Conservation (phyloP, 2,329 filamentous ascomycete genomes). For the Penicillium sp. region DNA sequence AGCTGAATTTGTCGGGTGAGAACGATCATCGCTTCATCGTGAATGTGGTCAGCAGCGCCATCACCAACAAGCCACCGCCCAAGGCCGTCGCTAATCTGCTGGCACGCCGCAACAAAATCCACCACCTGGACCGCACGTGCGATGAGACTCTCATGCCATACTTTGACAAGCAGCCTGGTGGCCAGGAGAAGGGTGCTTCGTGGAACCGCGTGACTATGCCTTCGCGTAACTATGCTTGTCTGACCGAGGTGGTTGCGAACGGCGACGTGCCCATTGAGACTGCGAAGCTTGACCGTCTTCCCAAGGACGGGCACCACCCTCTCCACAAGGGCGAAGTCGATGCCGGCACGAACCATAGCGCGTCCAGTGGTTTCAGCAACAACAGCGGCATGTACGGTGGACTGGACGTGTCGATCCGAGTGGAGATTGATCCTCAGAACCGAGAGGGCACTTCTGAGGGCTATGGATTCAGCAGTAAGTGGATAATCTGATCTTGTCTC, state of each 20-base stretch:
- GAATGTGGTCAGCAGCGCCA: slow-evolving; percentile 59
- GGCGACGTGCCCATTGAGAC: slow-evolving; percentile 18
- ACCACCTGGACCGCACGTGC: slow-evolving; percentile 57
- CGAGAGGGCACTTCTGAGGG: slow-evolving; percentile 40
- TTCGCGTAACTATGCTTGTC: slow-evolving; percentile 59
- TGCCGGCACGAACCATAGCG: slow-evolving; percentile 71
- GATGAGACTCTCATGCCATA: slow-evolving; percentile 60
- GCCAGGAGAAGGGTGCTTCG: slow-evolving; percentile 56
- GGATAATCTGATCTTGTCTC: neutral
- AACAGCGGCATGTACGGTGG: slow-evolving; percentile 38
- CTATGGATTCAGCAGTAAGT: slow-evolving; percentile 47
- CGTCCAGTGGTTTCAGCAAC: slow-evolving; percentile 50
- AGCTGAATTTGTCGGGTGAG: slow-evolving; percentile 51
- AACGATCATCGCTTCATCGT: slow-evolving; percentile 59
- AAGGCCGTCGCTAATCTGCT: slow-evolving; percentile 60
- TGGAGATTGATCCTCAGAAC: slow-evolving; percentile 45
- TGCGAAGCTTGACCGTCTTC: slow-evolving; percentile 28
- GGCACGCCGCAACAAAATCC: slow-evolving; percentile 59
- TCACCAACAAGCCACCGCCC: slow-evolving; percentile 63
- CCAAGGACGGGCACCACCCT: slow-evolving; percentile 61
- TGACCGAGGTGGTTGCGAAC: slow-evolving; percentile 47
- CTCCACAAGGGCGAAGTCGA: slow-evolving; percentile 70
- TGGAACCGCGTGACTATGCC: slow-evolving; percentile 84
- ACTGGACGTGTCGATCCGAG: slow-evolving; percentile 42
- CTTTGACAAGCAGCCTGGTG: slow-evolving; percentile 57